phyloP scores from a whole-genome alignment of 495 filamentous ascomycete species.

The Xylaria longipes region DNA sequence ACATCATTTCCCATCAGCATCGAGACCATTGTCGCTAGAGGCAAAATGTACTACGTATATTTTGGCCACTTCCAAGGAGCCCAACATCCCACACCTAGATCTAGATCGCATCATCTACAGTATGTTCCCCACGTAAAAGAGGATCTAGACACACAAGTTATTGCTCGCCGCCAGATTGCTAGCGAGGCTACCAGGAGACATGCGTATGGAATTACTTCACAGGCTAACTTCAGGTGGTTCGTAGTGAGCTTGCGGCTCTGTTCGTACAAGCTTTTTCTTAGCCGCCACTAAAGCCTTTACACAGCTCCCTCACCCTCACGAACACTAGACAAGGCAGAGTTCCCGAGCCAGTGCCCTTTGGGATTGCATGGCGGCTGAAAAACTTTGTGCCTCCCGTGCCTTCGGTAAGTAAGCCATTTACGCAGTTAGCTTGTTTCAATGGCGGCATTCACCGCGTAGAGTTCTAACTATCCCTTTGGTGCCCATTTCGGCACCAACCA shows the following conservation, averaged over 20 bases:
- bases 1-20: background rate
- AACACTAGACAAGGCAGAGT: background rate
- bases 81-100: background rate
- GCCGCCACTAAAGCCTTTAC: background rate
- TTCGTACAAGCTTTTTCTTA: background rate
- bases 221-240: background rate
- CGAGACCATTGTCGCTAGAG: background rate
- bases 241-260: conserved; percentile 13
- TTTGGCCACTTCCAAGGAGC: background rate
- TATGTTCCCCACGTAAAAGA: background rate
- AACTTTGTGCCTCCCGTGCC: conserved; percentile 21
- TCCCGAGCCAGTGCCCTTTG: background rate
- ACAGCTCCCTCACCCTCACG: background rate
- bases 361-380: conserved; percentile 19
- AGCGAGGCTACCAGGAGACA: background rate
- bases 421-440: background rate
- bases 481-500: too few species aligned
- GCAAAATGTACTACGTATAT: background rate
- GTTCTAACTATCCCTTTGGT: background rate
- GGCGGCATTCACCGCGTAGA: background rate
- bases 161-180: background rate
- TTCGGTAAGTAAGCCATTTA: background rate
- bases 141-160: background rate
- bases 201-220: background rate
- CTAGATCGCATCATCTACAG: conserved; percentile 17